Base-by-base conservation (phyloP, 1,139 yeast species). In the Wickerhamomyces sp. region DNA sequence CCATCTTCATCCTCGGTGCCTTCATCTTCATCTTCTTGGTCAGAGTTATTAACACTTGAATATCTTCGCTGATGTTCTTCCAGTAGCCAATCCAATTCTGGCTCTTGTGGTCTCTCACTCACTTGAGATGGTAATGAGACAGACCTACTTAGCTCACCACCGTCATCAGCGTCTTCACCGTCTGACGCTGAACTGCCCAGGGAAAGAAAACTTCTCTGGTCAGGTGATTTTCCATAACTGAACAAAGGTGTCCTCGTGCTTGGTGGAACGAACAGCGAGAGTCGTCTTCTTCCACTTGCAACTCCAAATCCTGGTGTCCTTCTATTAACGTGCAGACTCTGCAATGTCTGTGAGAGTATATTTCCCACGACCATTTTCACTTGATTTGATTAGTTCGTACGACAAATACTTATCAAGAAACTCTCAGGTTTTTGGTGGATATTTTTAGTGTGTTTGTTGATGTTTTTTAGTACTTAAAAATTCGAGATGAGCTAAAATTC, bases 241-340 rank as follows among this genome's bases (percentile, higher is more conserved):
- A 82, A 82, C 39, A 82, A 61, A 1, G 89, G 89, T 38, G 76
- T 74, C 49, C 77, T 74, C 1, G 86, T 81, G 33, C 85, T 76
- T 0, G 89, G 88, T 1, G 88, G 87, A n/a, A 82, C 73, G 56
- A 77, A 82, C 7, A 72, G 51, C 2, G 74, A 68, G 18, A 72
- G 62, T 44, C 71, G 68, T 40, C 77, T 56, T 38, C 63, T 67
- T 3, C 66, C 59, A 40, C 61, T 63, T 7, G 64, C 68, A 31
- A 64, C 61, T 40, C 69, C 69, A 51, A 63, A 59, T 37, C 69
- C 68, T 38, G 59, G 58, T 9, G 68, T 61, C 37, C 63, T 52
- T 28, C 63, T 54, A 15, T 57, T 55, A 10, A 67, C 63, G 32
- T 62, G 65, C 5, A 63, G 56, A 33, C 59, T 60, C 16, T 64